Percentiles rank a stretch among this genome's conserved stretches.
phyloP scores from a whole-genome alignment of 2,329 filamentous ascomycete genomes.

The Fusarium caatingaense region DNA sequence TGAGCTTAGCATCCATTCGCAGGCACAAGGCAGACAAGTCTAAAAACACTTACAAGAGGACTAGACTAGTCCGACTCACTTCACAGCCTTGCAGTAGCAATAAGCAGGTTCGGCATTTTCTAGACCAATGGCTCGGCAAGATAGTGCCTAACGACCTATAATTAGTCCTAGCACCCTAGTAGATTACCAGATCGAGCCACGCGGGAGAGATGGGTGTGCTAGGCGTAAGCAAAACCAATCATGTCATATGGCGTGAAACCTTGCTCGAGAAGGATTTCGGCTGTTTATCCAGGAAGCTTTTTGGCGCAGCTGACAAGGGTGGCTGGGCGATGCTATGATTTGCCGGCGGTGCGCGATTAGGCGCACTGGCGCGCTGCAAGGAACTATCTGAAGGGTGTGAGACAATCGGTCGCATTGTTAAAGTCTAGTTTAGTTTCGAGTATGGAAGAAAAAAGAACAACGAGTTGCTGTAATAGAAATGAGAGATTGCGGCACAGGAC shows the following conservation, averaged over 20 bases:
- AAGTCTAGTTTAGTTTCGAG: slow-evolving; percentile 4
- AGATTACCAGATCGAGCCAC: slow-evolving; percentile 30
- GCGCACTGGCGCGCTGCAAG: slow-evolving; percentile 43
- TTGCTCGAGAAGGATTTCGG: slow-evolving; percentile 16
- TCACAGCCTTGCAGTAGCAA: slow-evolving; percentile 40
- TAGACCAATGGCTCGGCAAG: slow-evolving; percentile 14
- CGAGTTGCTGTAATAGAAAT: neutral
- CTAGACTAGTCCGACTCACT: slow-evolving; percentile 6
- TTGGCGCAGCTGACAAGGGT: slow-evolving; percentile 32
- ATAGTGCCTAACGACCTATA: slow-evolving; percentile 33
- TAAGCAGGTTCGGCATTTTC: slow-evolving; percentile 25
- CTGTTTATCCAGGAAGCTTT: slow-evolving; percentile 17
- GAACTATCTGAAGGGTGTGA: slow-evolving; percentile 25
- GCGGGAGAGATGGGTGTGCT: slow-evolving; percentile 20
- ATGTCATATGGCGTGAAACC: slow-evolving; percentile 5
- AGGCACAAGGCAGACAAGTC: slow-evolving; percentile 39
- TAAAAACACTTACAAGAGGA: slow-evolving; percentile 12
- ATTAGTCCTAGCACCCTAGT: slow-evolving; percentile 30
- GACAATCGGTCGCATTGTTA: slow-evolving; percentile 26
- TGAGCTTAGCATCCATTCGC: slow-evolving; percentile 1
- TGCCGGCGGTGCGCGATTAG: slow-evolving; percentile 43
- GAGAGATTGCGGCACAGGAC: neutral
- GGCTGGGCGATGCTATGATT: slow-evolving; percentile 36
- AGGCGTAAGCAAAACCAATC: slow-evolving; percentile 25
- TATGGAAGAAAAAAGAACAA: neutral